Evolutionary conservation across 192 early-diverging fungal genomes (phyloP).

Genomic region (Phycomyces nitens): DNA sequence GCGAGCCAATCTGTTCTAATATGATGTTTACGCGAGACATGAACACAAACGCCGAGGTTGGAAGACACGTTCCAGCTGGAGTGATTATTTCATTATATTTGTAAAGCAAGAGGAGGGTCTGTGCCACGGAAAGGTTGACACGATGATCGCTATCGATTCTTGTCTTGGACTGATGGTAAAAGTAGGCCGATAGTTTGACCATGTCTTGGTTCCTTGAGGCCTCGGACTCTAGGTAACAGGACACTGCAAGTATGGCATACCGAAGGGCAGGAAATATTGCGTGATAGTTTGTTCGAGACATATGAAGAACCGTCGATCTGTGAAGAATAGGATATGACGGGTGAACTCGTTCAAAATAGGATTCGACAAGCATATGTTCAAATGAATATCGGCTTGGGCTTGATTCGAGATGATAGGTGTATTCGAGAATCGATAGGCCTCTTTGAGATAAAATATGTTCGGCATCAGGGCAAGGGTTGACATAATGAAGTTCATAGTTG

Average conservation of each 20-base stretch:
- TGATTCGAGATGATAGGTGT: slow-evolving; percentile 7
- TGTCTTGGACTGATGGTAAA: neutral
- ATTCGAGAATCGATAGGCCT: neutral
- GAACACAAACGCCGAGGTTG: neutral
- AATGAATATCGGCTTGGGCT: neutral
- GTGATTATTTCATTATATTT: slow-evolving; percentile 17
- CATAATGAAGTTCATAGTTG: too few species aligned
- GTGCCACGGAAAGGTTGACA: neutral
- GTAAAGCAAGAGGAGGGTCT: slow-evolving; percentile 11
- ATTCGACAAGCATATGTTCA: neutral
- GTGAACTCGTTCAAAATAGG: slow-evolving; percentile 10
- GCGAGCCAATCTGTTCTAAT: neutral
- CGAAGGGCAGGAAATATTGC: neutral
- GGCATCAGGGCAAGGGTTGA: too few species aligned
- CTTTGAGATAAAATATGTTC: too few species aligned
- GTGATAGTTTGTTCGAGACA: neutral
- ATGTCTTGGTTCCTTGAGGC: neutral
- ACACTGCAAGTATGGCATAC: neutral
- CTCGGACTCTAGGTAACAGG: neutral
- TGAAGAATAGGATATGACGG: slow-evolving; percentile 5
- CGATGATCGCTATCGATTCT: neutral
- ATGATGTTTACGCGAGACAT: neutral
- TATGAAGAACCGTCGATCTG: slow-evolving; percentile 5
- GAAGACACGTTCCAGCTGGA: slow-evolving; percentile 2
- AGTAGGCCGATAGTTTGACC: neutral